Conservation (phyloP, 345 rosid species). For the Eutrema yunnanense region DNA sequence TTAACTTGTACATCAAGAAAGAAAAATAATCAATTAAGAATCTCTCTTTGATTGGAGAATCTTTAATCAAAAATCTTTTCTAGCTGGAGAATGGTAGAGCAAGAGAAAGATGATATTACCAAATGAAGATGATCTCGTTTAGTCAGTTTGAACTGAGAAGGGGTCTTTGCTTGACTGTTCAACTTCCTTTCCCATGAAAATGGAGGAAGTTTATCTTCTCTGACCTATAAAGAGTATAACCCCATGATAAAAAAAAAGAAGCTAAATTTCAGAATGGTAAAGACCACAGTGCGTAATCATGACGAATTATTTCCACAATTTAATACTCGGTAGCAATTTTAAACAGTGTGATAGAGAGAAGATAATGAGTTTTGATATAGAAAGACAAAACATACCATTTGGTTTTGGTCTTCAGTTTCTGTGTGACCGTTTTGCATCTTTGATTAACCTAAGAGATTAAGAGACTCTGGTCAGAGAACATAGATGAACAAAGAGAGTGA, state of each 20-base stretch:
- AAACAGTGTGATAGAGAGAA: neutral
- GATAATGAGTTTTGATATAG: neutral
- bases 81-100: neutral
- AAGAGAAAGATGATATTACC: constrained; percentile 33
- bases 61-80: neutral
- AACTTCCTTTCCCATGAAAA: constrained; percentile 57
- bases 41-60: neutral
- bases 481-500: neutral
- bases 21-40: neutral
- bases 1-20: constrained; percentile 16
- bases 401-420: constrained; percentile 15
- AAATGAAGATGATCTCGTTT: constrained; percentile 44
- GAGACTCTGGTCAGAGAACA: neutral
- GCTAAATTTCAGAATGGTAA: neutral
- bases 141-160: constrained; percentile 33
- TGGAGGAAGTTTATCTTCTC: constrained; percentile 37
- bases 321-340: neutral
- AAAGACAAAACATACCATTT: constrained; percentile 16
- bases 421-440: constrained; percentile 25
- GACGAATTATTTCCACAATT: neutral
- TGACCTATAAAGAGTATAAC: constrained; percentile 29
- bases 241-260: neutral
- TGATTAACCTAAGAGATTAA: constrained; percentile 4
- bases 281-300: neutral
- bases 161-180: constrained; percentile 32